A percentile compares a stretch with the other conserved stretches of the same genome.
Conservation (phyloP, 768 basidiomycete species). For the Suillus paluster region DNA sequence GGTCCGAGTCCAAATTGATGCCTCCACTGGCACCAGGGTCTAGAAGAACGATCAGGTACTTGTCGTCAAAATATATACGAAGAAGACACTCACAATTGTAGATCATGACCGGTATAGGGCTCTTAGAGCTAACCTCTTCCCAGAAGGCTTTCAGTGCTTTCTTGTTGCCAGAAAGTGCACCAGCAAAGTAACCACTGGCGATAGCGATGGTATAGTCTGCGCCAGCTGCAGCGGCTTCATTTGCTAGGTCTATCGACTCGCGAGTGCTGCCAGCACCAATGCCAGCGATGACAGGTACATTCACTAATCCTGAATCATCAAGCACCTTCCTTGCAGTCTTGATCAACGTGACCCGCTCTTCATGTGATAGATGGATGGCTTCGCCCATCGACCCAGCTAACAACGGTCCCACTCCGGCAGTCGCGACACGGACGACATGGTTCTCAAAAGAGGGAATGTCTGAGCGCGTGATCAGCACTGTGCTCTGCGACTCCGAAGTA, state of each 20-base stretch:
- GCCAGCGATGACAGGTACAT: slow-evolving; percentile 77
- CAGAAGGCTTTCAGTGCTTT: slow-evolving; percentile 80
- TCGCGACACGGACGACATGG: slow-evolving; percentile 67
- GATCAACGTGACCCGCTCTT: slow-evolving; percentile 70
- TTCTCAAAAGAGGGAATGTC: slow-evolving; percentile 71
- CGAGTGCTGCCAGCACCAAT: slow-evolving; percentile 85
- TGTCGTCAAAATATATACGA: slow-evolving; percentile 9
- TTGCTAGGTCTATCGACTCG: slow-evolving; percentile 76
- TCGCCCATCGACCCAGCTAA: slow-evolving; percentile 88
- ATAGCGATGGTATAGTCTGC: slow-evolving; percentile 90
- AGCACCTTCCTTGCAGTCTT: slow-evolving; percentile 70
- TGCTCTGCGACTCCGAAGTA: slow-evolving; percentile 20
- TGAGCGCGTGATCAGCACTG: slow-evolving; percentile 12
- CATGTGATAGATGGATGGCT: slow-evolving; percentile 71
- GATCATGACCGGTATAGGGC: slow-evolving; percentile 85
- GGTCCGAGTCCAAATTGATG: slow-evolving; percentile 89
- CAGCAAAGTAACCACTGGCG: slow-evolving; percentile 85
- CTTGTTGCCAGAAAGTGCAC: slow-evolving; percentile 62
- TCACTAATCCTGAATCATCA: slow-evolving; percentile 61
- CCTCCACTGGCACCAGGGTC: slow-evolving; percentile 89
- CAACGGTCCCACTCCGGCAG: slow-evolving; percentile 71
- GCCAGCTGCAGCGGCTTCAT: slow-evolving; percentile 81
- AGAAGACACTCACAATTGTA: slow-evolving; percentile 72
- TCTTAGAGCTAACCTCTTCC: slow-evolving; percentile 74
- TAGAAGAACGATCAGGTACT: slow-evolving; percentile 30